Evolutionary conservation across 139 green algal genomes (phyloP).

Genomic region (Tetraselmis chui): DNA sequence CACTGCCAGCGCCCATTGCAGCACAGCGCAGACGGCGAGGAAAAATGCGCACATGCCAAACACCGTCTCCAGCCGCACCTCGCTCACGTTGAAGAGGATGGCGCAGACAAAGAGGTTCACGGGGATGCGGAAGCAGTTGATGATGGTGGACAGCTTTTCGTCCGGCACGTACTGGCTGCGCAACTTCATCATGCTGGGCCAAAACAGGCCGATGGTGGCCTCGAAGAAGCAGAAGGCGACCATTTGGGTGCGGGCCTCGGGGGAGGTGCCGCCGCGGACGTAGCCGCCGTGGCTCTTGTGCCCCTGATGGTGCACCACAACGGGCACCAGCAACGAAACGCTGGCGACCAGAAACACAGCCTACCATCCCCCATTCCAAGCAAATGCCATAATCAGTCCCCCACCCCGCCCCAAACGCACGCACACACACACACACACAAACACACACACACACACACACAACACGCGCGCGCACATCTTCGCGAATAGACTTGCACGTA

Average conservation of each 20-base stretch:
- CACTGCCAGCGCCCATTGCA: conserved; percentile 20
- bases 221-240: conserved; percentile 92
- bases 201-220: conserved; percentile 83
- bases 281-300: not conserved
- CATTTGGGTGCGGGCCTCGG: conserved; percentile 71
- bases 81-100: conserved; percentile 86
- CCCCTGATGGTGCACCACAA: conserved; percentile 29
- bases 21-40: conserved; percentile 51
- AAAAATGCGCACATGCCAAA: conserved; percentile 90
- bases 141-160: conserved; percentile 89
- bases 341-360: not conserved
- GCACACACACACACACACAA: too few relatives aligned
- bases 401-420: not conserved
- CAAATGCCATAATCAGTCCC: too few relatives aligned
- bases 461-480: too few relatives aligned
- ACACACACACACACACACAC: too few relatives aligned
- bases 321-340: conserved; percentile 33
- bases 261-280: conserved; percentile 33
- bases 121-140: conserved; percentile 96
- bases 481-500: too few relatives aligned
- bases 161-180: conserved; percentile 84
- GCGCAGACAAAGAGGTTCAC: conserved; percentile 97
- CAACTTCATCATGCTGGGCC: conserved; percentile 96
- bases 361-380: too few relatives aligned
- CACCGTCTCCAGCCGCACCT: conserved; percentile 77